phyloP scores from a whole-genome alignment of 352 stramenopile genomes.

The Phytophthora ramorum region DNA sequence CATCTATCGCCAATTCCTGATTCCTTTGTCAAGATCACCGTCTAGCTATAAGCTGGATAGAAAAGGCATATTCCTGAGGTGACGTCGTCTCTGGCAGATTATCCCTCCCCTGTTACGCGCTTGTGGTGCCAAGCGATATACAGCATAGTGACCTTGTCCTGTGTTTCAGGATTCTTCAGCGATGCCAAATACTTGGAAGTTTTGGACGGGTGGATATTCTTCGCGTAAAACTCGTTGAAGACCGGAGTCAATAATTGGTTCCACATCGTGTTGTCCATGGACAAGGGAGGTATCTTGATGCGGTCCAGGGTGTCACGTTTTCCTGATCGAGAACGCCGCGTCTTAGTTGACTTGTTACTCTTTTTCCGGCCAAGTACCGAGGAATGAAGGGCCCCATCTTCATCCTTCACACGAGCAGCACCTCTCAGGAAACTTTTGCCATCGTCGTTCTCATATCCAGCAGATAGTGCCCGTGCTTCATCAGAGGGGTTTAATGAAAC shows the following conservation, averaged over 20 bases:
- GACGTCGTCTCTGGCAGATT: not conserved
- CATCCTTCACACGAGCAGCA: not conserved
- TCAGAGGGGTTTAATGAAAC: not conserved
- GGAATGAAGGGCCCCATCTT: not conserved
- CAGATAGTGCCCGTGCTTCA: not conserved
- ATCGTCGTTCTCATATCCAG: not conserved
- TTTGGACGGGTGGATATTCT: not conserved
- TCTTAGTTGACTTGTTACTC: not conserved
- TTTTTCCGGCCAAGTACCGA: not conserved
- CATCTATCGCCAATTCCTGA: not conserved
- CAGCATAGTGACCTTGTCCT: not conserved
- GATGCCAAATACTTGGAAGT: not conserved
- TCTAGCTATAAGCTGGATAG: not conserved
- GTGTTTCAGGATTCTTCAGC: not conserved
- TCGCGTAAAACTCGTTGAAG: not conserved
- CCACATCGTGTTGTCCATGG: not conserved
- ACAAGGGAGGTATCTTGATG: not conserved
- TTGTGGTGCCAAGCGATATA: not conserved
- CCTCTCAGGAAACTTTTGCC: not conserved
- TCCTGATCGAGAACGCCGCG: not conserved
- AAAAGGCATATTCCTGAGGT: not conserved
- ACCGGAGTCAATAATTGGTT: not conserved
- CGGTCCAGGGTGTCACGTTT: not conserved
- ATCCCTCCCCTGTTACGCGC: not conserved
- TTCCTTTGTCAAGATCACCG: not conserved